A percentile compares a stretch with the other conserved stretches of the same genome.
Conservation (phyloP, 257 asterid genomes). For the Fraxinus cuspidata region DNA sequence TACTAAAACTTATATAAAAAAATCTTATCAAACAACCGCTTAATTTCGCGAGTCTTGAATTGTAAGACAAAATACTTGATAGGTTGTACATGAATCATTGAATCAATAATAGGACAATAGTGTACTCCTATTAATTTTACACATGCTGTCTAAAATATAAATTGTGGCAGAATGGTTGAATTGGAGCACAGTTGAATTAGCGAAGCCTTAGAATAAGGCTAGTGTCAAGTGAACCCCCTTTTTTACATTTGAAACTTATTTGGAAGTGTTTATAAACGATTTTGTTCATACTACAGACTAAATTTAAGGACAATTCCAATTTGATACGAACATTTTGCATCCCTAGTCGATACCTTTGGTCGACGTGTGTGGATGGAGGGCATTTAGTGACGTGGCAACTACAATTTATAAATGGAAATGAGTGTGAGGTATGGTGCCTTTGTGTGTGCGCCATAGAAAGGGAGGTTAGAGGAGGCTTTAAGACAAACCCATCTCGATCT, state of each 20-base stretch:
- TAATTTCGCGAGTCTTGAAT: neutral
- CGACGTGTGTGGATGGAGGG: conserved; percentile 26
- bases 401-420: neutral
- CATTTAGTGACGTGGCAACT: conserved; percentile 53
- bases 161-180: neutral
- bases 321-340: neutral
- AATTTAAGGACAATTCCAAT: no score
- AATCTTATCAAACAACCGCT: no score
- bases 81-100: neutral
- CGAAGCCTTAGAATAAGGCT: neutral
- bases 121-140: neutral
- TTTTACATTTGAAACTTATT: no score
- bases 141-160: neutral
- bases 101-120: neutral
- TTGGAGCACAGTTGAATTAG: neutral
- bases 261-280: no score
- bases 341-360: neutral
- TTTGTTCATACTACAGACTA: no score
- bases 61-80: neutral
- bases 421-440: conserved; percentile 5
- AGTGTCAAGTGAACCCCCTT: neutral
- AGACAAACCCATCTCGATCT: conserved; percentile 36
- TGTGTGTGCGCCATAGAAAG: conserved; percentile 4
- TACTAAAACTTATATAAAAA: no score
- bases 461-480: conserved; percentile 45